phyloP scores from a whole-genome alignment of 1,284 basidiomycete genomes.

The Cutaneotrichosporon dermatis region DNA sequence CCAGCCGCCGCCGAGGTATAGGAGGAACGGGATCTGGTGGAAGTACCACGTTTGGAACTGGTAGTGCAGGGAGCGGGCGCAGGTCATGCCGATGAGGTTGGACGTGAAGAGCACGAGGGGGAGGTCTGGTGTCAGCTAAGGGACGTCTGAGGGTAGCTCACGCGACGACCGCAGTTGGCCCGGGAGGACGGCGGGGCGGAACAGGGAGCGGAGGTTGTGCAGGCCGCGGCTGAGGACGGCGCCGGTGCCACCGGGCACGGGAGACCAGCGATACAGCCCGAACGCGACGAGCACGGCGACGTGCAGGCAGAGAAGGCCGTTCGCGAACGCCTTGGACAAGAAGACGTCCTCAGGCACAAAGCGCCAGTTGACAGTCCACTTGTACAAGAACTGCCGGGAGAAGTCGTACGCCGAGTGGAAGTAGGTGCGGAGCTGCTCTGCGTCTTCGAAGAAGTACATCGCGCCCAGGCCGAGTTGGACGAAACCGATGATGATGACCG shows the following conservation, averaged over 20 bases:
- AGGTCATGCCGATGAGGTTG: constrained; percentile 86
- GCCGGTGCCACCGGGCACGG: constrained; percentile 58
- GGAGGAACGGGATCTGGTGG: constrained; percentile 81
- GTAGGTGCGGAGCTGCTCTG: constrained; percentile 55
- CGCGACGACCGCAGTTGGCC: constrained; percentile 24
- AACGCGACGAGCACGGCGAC: constrained; percentile 60
- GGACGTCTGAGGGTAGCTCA: constrained; percentile 10
- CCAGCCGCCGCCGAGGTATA: constrained; percentile 40
- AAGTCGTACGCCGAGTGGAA: constrained; percentile 78
- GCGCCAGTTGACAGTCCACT: constrained; percentile 99
- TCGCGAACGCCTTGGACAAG: constrained; percentile 62
- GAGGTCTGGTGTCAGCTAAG: constrained; percentile 58
- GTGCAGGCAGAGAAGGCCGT: constrained; percentile 64
- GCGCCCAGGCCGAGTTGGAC: constrained; percentile 59
- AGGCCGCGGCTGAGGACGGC: constrained; percentile 59
- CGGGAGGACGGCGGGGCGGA: constrained; percentile 12
- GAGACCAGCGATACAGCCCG: constrained; percentile 68
- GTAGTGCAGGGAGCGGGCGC: constrained; percentile 94
- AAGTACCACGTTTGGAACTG: constrained; percentile 99
- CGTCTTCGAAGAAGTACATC: constrained; percentile 60
- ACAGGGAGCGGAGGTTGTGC: constrained; percentile 21
- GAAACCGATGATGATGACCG: constrained; percentile 56
- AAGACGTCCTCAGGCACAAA: constrained; percentile 74
- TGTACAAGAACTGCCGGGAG: constrained; percentile 80
- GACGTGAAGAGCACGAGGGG: constrained; percentile 79